These are phyloP conservation scores for Diplodia mutila DNA, from an alignment of 2,329 filamentous ascomycete species.

Conservation along the genomic window DNA sequence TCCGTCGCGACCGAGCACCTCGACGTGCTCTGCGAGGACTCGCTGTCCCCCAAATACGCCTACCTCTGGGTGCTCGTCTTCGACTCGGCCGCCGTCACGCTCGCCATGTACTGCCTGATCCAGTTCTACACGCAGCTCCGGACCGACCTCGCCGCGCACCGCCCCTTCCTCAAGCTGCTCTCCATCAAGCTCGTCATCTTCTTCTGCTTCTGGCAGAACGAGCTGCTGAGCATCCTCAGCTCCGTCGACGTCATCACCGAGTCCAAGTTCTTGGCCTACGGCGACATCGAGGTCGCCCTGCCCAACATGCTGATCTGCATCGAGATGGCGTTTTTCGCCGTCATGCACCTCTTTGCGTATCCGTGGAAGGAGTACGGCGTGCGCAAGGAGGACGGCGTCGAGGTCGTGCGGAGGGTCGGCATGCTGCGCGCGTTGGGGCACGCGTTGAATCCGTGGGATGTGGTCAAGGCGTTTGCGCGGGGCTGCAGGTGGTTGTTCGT, in stretches of 20 bases:
- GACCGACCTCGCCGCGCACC: constrained; percentile 67
- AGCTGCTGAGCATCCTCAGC: constrained; percentile 64
- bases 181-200: constrained; percentile 93
- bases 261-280: constrained; percentile 65
- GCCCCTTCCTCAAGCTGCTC: constrained; percentile 76
- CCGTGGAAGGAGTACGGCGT: constrained; percentile 71
- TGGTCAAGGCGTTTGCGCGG: constrained; percentile 77
- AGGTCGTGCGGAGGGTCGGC: constrained; percentile 20
- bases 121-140: constrained; percentile 84
- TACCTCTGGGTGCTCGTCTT: constrained; percentile 81
- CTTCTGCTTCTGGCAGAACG: constrained; percentile 81
- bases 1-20: constrained; percentile 73
- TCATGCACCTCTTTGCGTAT: constrained; percentile 83
- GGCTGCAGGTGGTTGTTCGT: constrained; percentile 81
- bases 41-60: constrained; percentile 74
- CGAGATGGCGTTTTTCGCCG: constrained; percentile 80
- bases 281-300: constrained; percentile 80
- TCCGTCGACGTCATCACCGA: constrained; percentile 65
- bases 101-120: constrained; percentile 87
- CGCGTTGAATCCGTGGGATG: constrained; percentile 80
- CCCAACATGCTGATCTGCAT: constrained; percentile 77
- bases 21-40: constrained; percentile 75
- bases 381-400: constrained; percentile 49
- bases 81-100: constrained; percentile 71
- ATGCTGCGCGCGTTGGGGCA: constrained; percentile 65